Evolutionary conservation across 352 stramenopile genomes (phyloP).

Genomic region (Phytophthora uliginosa): DNA sequence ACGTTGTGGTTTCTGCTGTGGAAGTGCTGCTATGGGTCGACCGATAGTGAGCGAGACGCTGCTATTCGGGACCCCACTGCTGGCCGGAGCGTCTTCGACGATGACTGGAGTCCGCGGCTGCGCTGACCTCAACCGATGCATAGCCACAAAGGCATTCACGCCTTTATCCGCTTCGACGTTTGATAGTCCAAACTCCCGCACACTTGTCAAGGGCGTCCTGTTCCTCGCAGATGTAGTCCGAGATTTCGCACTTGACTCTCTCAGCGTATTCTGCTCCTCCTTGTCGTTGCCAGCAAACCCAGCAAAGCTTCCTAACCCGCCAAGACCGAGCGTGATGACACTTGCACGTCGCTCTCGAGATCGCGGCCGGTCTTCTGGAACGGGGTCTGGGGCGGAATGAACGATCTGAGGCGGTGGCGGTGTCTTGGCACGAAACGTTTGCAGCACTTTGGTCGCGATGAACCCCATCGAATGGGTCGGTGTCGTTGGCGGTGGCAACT

Average conservation of each 20-base stretch:
- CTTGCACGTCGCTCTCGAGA: conserved; percentile 36
- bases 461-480: conserved; percentile 21
- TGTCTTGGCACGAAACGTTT: conserved; percentile 26
- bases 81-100: conserved; percentile 13
- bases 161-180: conserved; percentile 10
- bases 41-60: conserved; percentile 11
- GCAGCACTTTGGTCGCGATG: conserved; percentile 29
- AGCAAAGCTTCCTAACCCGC: conserved; percentile 19
- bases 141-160: conserved; percentile 23
- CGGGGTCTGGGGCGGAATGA: background rate
- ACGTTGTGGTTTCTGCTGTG: conserved; percentile 12
- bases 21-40: background rate
- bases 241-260: conserved; percentile 35
- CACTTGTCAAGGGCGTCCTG: conserved; percentile 3
- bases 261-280: conserved; percentile 13
- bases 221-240: conserved; percentile 21
- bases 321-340: conserved; percentile 32
- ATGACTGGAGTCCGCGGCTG: conserved; percentile 17
- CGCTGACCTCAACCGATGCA: conserved; percentile 26
- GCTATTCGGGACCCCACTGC: background rate
- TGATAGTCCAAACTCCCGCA: conserved; percentile 12
- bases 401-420: conserved; percentile 8
- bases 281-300: conserved; percentile 1
- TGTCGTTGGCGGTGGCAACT: conserved; percentile 12
- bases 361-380: conserved; percentile 6